Base-by-base conservation (phyloP, 148 eudicot genomes). In the Beta vulgaris region DNA sequence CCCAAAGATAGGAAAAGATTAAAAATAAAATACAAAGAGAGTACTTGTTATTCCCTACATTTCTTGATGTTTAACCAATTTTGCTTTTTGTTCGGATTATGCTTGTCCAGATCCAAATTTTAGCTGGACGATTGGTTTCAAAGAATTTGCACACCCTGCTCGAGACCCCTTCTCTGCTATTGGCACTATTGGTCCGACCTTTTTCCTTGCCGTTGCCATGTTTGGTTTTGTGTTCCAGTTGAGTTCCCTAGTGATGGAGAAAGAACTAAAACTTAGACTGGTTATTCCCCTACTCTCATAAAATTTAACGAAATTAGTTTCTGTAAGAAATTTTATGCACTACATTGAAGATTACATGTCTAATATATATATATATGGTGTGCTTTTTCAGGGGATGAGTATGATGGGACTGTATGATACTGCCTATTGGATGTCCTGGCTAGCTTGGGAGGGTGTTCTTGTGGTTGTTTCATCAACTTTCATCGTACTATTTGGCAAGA, bases 381-480 rank as follows among this genome's bases (percentile, higher is more conserved):
- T 6, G 23, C 29, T 68, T n/a, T 60, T 54, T 75, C 88, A 95
- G 99, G 96, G 92, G 28, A 90, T 95, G 97, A 81, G 85, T 69
- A 88, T 92, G 87, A 95, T 95, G 97, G 99, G 99, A 74, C 96
- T 95, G 54, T 92, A 89, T 84, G 99, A 95, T 76, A 87, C 94
- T 71, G 99, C 99, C 19, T 89, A 95, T 64, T 95, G 99, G 99
- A 75, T 95, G 54, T 92, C 99, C 8, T 95, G 99, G 99, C 78
- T 95, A 51, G 81, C 84, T 3, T 92, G 97, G 96, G 99, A 95
- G 77, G 92, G 92, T 71, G 75, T 91, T 70, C 64, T 92, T 23
- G 81, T 86, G n/a, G 68, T 82, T 65, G 66, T 92, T 53, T 95
- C 99, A 8, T 85, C 99, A 14, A 81, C 91, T 75, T 76, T 90